Evolutionary conservation across 176 grass and related monocot species (phyloP).

Genomic region (Aegilops tauschii): DNA sequence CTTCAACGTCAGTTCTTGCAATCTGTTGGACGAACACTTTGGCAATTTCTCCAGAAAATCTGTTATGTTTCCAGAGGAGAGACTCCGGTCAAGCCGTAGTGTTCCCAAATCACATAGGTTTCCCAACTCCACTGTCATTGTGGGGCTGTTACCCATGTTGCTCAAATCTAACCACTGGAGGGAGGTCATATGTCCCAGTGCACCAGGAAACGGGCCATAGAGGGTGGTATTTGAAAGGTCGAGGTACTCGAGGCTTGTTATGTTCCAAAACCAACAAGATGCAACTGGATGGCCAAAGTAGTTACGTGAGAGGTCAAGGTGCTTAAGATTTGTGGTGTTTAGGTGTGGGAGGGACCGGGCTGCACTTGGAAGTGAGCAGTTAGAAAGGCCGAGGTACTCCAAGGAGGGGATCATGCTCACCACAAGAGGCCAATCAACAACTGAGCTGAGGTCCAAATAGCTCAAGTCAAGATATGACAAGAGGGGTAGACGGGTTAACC

Average conservation of each 20-base stretch:
- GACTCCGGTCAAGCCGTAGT: background rate
- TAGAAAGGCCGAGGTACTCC: background rate
- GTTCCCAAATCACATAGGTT: conserved; percentile 17
- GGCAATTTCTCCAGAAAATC: background rate
- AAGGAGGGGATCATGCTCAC: background rate
- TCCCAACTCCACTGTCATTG: background rate
- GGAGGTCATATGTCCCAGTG: background rate
- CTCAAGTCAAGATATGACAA: background rate
- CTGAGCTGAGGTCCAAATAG: background rate
- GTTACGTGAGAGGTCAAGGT: background rate
- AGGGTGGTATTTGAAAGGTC: background rate
- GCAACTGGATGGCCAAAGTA: background rate
- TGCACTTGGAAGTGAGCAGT: background rate
- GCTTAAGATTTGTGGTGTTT: background rate
- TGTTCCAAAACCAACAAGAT: background rate
- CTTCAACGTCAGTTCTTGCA: background rate
- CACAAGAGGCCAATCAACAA: background rate
- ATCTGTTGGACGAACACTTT: background rate
- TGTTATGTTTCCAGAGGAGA: background rate
- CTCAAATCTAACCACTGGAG: background rate
- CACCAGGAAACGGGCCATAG: background rate
- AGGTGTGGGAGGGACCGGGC: background rate
- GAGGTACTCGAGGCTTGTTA: background rate
- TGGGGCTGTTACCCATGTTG: background rate
- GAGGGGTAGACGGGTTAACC: background rate